These are phyloP conservation scores for Pisolithus albus DNA, from an alignment of 768 basidiomycete genomes.

Conservation along the genomic window DNA sequence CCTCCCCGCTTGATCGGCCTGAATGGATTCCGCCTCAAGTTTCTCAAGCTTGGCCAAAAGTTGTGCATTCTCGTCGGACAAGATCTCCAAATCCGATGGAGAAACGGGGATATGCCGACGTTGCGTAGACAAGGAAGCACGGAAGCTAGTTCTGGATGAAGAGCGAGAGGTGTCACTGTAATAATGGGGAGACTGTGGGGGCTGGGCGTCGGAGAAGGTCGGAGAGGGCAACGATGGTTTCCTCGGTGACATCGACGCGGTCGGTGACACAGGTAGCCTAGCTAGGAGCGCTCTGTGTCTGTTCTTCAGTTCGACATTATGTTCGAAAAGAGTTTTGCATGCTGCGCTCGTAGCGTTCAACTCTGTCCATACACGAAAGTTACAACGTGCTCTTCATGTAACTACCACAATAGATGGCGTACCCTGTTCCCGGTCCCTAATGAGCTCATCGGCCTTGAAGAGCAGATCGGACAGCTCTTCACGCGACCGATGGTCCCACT, in stretches of 20 bases:
- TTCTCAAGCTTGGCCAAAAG: constrained; percentile 68
- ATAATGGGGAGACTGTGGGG: constrained; percentile 29
- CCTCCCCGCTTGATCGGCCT: constrained; percentile 61
- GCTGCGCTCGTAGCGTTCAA: constrained; percentile 61
- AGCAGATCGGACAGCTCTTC: constrained; percentile 69
- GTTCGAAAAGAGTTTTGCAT: constrained; percentile 63
- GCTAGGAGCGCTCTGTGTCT: constrained; percentile 69
- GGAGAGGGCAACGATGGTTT: constrained; percentile 18
- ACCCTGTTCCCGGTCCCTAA: constrained; percentile 75
- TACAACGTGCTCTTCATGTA: not conserved
- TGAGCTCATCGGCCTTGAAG: constrained; percentile 65
- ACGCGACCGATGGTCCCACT: constrained; percentile 61
- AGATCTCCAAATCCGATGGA: constrained; percentile 57
- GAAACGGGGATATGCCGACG: constrained; percentile 52
- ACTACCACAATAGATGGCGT: constrained; percentile 20
- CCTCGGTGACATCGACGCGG: constrained; percentile 25
- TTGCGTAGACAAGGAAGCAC: constrained; percentile 19
- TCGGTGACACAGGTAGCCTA: constrained; percentile 47
- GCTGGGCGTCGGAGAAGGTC: constrained; percentile 19
- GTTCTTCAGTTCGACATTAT: constrained; percentile 59
- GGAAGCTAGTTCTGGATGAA: constrained; percentile 13
- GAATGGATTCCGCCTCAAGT: constrained; percentile 62
- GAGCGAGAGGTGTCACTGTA: constrained; percentile 23
- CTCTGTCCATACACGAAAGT: constrained; percentile 36
- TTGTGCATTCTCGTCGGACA: constrained; percentile 81